These are phyloP conservation scores for Rhizopus sp. DNA, from an alignment of 371 early-diverging fungal genomes.

Conservation along the genomic window DNA sequence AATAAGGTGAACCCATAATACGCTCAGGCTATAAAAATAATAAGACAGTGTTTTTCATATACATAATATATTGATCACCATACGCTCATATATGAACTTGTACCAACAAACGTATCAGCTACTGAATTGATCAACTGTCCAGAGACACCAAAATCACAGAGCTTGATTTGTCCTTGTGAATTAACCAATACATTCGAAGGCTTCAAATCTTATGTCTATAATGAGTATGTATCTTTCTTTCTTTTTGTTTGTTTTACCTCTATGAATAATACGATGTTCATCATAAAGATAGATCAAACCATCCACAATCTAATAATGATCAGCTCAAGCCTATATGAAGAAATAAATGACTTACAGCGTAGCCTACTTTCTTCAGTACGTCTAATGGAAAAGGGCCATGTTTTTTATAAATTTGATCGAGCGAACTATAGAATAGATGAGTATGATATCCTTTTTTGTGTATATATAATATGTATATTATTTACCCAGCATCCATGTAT, in stretches of 20 bases:
- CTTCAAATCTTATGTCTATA: slow-evolving; percentile 58
- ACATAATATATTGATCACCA: slow-evolving; percentile 23
- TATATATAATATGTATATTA: background rate
- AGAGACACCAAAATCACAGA: slow-evolving; percentile 92
- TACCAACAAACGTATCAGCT: slow-evolving; percentile 90
- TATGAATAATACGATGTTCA: slow-evolving; percentile 84
- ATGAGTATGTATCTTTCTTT: background rate
- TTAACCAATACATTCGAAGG: slow-evolving; percentile 83
- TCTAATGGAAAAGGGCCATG: slow-evolving; percentile 76
- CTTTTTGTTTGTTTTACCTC: slow-evolving; percentile 48
- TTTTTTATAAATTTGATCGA: slow-evolving; percentile 79
- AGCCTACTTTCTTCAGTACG: slow-evolving; percentile 75
- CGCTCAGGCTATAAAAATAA: slow-evolving; percentile 81
- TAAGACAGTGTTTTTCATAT: background rate
- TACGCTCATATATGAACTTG: slow-evolving; percentile 91
- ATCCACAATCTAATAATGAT: slow-evolving; percentile 58
- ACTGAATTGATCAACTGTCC: slow-evolving; percentile 82
- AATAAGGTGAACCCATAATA: slow-evolving; percentile 89
- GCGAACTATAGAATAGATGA: slow-evolving; percentile 49
- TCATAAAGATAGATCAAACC: slow-evolving; percentile 85
- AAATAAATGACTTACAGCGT: slow-evolving; percentile 55
- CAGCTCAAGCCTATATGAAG: background rate
- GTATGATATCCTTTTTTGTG: background rate
- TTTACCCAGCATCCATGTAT: slow-evolving; percentile 83
- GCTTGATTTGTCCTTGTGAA: slow-evolving; percentile 81